Percentiles rank a stretch among this genome's conserved stretches.
Conservation (phyloP, 108 stramenopile genomes). For the Skeletonema marinoi region DNA sequence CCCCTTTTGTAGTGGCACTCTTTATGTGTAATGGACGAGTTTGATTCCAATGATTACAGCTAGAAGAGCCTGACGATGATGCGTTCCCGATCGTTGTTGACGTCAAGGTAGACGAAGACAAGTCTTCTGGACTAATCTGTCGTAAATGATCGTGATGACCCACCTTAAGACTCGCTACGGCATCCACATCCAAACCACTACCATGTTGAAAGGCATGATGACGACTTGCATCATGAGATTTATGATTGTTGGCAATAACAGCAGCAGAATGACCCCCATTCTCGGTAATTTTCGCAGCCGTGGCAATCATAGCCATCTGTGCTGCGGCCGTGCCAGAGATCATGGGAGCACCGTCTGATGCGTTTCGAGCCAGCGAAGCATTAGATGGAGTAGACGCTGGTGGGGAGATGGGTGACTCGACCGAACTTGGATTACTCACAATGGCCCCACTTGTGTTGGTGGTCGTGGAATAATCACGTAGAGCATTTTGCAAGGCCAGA, state of each 20-base stretch:
- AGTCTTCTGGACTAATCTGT: not conserved
- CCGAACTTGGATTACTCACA: constrained; percentile 10
- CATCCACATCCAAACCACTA: constrained; percentile 1
- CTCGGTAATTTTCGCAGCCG: constrained; percentile 26
- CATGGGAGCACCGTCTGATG: constrained; percentile 45
- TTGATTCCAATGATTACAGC: not conserved
- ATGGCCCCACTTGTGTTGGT: not conserved
- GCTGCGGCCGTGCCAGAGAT: constrained; percentile 52
- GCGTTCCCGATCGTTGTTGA: not conserved
- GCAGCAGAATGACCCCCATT: not conserved
- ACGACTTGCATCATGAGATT: not conserved
- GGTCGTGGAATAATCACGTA: constrained; percentile 1
- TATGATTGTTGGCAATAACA: not conserved
- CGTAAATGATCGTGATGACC: not conserved
- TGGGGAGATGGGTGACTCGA: constrained; percentile 9
- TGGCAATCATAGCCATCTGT: constrained; percentile 21
- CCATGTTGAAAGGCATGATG: not conserved
- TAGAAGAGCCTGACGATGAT: not conserved
- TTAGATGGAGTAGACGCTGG: not conserved
- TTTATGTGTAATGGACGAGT: not conserved
- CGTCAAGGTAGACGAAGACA: not conserved
- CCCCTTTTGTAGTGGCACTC: not conserved
- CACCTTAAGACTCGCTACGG: constrained; percentile 7
- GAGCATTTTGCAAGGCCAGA: constrained; percentile 27
- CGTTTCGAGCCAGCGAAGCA: not conserved